These are phyloP conservation scores for Nakazawaea molendinolei DNA, from an alignment of 805 yeast species.

Conservation along the genomic window DNA sequence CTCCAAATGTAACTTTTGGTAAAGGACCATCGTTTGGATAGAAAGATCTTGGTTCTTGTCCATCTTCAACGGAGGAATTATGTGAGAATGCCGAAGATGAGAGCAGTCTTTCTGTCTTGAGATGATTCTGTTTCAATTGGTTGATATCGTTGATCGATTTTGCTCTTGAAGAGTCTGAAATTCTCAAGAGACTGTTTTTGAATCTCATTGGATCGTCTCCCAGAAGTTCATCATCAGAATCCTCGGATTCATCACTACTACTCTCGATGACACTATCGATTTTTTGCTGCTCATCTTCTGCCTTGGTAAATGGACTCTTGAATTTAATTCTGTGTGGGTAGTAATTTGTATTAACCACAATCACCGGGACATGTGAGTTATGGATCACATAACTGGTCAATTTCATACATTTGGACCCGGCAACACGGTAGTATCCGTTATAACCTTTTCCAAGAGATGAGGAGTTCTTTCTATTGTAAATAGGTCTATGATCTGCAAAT, in stretches of 20 bases:
- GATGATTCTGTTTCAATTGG: slow-evolving; percentile 10
- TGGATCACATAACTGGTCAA: slow-evolving; percentile 11
- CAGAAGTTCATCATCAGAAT: not conserved
- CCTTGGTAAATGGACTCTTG: slow-evolving; percentile 5
- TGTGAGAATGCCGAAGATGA: slow-evolving; percentile 12
- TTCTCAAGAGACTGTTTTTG: too few relatives aligned
- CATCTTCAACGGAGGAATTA: slow-evolving; percentile 15
- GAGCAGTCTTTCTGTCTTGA: not conserved
- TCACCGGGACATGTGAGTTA: slow-evolving; percentile 13
- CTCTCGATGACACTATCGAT: too few relatives aligned
- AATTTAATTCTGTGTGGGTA: not conserved
- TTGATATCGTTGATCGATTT: slow-evolving; percentile 14
- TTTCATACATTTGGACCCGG: slow-evolving; percentile 8
- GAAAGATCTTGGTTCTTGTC: slow-evolving; percentile 18
- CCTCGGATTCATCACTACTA: too few relatives aligned
- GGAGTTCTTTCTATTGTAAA: not conserved
- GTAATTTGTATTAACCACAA: slow-evolving; percentile 11
- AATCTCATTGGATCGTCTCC: slow-evolving; percentile 17
- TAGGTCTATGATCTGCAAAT: too few relatives aligned
- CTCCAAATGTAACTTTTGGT: slow-evolving; percentile 20
- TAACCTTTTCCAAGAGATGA: slow-evolving; percentile 13
- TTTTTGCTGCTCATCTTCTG: slow-evolving; percentile 1
- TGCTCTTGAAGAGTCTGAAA: slow-evolving; percentile 13
- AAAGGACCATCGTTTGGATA: slow-evolving; percentile 21
- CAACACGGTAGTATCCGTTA: slow-evolving; percentile 12